Conservation (phyloP, 1,284 basidiomycete species). For the Cutaneotrichosporon daszewskae region DNA sequence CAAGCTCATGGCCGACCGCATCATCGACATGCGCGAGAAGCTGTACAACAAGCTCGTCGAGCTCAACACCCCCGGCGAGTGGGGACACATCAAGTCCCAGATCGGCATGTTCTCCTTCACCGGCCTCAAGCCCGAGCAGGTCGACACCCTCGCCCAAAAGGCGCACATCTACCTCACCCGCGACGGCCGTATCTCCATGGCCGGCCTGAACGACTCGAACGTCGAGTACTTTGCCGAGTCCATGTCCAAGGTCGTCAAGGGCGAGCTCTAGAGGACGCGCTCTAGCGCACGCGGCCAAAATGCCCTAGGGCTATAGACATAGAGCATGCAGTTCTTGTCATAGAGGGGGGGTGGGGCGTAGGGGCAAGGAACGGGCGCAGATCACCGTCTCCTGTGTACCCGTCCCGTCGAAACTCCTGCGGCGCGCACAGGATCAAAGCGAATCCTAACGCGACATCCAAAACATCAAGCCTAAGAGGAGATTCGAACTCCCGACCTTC, state of each 20-base stretch:
- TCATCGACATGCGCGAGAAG: conserved; percentile 88
- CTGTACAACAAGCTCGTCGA: conserved; percentile 75
- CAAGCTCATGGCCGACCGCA: conserved; percentile 91
- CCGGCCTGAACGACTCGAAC: conserved; percentile 84
- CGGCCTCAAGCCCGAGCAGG: conserved; percentile 70
- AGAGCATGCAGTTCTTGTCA: too few species aligned
- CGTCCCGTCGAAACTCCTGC: too few species aligned
- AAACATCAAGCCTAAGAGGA: too few species aligned
- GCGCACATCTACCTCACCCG: conserved; percentile 78
- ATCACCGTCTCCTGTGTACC: too few species aligned
- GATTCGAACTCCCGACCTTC: too few species aligned
- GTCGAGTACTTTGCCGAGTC: conserved; percentile 81
- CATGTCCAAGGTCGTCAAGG: conserved; percentile 74
- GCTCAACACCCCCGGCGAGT: conserved; percentile 85
- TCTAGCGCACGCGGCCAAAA: too few species aligned
- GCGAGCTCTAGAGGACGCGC: conserved; percentile 48
- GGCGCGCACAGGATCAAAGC: too few species aligned
- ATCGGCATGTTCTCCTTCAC: conserved; percentile 79
- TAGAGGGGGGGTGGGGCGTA: neutral
- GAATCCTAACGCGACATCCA: too few species aligned
- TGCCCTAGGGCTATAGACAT: too few species aligned
- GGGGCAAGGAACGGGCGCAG: neutral
- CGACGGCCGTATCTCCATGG: conserved; percentile 87
- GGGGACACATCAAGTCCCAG: conserved; percentile 94
- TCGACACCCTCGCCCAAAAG: conserved; percentile 78